Evolutionary conservation across 768 basidiomycete genomes (phyloP).

Genomic region (Kwoniella europaea): DNA sequence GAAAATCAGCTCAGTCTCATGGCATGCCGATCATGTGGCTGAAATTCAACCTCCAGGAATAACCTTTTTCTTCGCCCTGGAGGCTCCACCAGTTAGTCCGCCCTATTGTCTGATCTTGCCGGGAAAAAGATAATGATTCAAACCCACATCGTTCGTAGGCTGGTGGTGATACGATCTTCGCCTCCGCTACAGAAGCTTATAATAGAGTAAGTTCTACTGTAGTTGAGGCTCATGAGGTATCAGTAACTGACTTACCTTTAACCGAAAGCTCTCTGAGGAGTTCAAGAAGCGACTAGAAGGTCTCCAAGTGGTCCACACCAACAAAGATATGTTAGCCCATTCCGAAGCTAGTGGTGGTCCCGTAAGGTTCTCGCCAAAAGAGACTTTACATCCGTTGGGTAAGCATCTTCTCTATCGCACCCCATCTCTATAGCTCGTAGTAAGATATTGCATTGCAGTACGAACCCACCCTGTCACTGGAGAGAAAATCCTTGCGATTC

Average conservation of each 20-base stretch:
- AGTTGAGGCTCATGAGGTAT: background rate
- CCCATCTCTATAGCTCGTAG: background rate
- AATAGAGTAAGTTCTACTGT: constrained; percentile 44
- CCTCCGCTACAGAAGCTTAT: constrained; percentile 68
- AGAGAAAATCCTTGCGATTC: constrained; percentile 63
- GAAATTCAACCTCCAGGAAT: constrained; percentile 28
- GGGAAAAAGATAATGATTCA: no score
- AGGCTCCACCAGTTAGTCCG: constrained; percentile 46
- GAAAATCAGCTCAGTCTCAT: constrained; percentile 24
- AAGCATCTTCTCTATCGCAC: background rate
- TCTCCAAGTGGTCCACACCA: constrained; percentile 66
- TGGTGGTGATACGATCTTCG: constrained; percentile 67
- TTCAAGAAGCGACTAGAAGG: constrained; percentile 68
- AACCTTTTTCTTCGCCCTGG: constrained; percentile 27
- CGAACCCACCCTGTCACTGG: constrained; percentile 69
- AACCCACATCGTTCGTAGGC: constrained; percentile 20
- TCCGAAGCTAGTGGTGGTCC: constrained; percentile 62
- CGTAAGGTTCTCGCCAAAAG: constrained; percentile 64
- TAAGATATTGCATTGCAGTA: constrained; percentile 64
- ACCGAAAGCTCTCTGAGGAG: constrained; percentile 62
- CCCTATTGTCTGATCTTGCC: no score
- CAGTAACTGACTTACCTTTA: constrained; percentile 17
- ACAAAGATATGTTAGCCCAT: constrained; percentile 63
- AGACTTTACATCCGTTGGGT: constrained; percentile 56
- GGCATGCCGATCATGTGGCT: constrained; percentile 29